phyloP scores from a whole-genome alignment of 345 rosid genomes.

The Sisymbrium irio region DNA sequence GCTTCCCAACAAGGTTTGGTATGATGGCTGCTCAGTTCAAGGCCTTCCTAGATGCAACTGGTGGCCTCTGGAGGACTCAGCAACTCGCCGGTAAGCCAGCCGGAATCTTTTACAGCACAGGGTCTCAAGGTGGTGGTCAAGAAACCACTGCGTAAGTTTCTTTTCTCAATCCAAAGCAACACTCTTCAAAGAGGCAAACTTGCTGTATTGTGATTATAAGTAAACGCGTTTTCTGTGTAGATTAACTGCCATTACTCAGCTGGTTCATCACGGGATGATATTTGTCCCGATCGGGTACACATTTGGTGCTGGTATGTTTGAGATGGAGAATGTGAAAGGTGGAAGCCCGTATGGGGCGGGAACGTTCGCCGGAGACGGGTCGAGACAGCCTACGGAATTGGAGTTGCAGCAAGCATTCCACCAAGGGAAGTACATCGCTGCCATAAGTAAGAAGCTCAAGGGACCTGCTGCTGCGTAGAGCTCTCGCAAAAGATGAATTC shows the following conservation, averaged over 20 bases:
- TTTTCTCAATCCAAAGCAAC: neutral
- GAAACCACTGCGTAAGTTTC: conserved; percentile 86
- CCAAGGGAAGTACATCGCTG: conserved; percentile 89
- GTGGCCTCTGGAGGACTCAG: conserved; percentile 89
- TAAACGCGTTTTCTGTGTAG: conserved; percentile 19
- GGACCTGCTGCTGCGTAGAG: conserved; percentile 41
- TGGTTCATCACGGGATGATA: conserved; percentile 92
- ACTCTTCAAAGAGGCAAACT: neutral
- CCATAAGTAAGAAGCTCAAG: conserved; percentile 83
- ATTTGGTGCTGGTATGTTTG: conserved; percentile 93
- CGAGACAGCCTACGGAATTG: conserved; percentile 73
- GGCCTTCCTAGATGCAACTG: conserved; percentile 89
- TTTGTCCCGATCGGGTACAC: conserved; percentile 91
- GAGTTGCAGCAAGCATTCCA: conserved; percentile 89
- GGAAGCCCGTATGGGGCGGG: conserved; percentile 96
- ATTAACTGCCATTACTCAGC: conserved; percentile 90
- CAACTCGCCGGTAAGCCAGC: conserved; percentile 95
- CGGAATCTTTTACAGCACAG: conserved; percentile 90
- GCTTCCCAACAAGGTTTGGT: conserved; percentile 96
- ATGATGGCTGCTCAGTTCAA: conserved; percentile 99
- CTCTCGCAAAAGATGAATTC: neutral
- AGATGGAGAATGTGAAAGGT: conserved; percentile 88
- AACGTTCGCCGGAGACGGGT: conserved; percentile 84
- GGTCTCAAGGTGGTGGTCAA: conserved; percentile 96
- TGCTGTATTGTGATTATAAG: neutral